Conservation (phyloP, 2,329 filamentous ascomycete species). For the Aspergillus aculeatus region DNA sequence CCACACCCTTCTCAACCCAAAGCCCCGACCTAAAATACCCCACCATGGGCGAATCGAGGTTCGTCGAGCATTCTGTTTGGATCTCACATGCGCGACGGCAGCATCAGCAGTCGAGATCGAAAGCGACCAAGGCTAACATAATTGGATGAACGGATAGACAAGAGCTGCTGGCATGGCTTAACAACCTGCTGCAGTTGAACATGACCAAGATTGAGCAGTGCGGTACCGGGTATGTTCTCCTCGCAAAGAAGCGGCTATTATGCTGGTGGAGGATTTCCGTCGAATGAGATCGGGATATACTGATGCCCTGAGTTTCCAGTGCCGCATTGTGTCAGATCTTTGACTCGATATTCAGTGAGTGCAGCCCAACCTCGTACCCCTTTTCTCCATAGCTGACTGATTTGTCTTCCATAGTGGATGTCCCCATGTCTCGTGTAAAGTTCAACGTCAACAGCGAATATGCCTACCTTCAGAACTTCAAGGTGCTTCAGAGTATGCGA, state of each 20-base stretch:
- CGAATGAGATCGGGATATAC: conserved; percentile 5
- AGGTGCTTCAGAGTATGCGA: conserved; percentile 86
- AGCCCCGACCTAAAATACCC: conserved; percentile 24
- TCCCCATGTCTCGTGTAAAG: conserved; percentile 94
- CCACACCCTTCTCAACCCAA: conserved; percentile 1
- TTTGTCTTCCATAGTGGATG: conserved; percentile 59
- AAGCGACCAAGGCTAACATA: background rate
- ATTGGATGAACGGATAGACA: conserved; percentile 61
- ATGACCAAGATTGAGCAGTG: conserved; percentile 99
- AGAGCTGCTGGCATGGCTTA: conserved; percentile 93
- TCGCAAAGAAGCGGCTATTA: background rate
- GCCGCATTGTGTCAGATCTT: conserved; percentile 96
- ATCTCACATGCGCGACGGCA: background rate
- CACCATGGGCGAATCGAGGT: conserved; percentile 67
- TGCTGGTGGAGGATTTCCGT: background rate
- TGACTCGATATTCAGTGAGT: conserved; percentile 87
- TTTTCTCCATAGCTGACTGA: conserved; percentile 1
- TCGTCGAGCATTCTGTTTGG: conserved; percentile 21
- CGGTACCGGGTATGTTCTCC: conserved; percentile 76
- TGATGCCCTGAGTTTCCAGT: conserved; percentile 49
- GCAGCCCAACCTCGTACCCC: background rate
- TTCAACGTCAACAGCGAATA: conserved; percentile 98
- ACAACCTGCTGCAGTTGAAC: conserved; percentile 96
- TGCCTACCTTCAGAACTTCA: conserved; percentile 97
- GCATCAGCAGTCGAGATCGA: background rate